A percentile compares a stretch with the other conserved stretches of the same genome.
Conservation (phyloP, 208 protist genomes). For the Acanthamoeba lenticulata region DNA sequence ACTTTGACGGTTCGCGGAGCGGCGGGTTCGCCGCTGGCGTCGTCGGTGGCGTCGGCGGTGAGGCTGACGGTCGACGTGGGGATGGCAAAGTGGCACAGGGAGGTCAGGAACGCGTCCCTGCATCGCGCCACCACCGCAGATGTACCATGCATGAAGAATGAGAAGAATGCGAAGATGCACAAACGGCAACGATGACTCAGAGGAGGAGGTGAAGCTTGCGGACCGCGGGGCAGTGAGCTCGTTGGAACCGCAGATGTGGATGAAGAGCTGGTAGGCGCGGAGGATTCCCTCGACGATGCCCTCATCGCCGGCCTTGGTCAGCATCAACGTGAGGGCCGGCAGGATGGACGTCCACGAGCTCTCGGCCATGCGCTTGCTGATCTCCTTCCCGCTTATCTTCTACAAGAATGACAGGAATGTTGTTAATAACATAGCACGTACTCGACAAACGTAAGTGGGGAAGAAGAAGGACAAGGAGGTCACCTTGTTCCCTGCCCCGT, state of each 20-base stretch:
- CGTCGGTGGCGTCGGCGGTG: background rate
- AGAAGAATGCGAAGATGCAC: background rate
- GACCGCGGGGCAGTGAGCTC: conserved; percentile 61
- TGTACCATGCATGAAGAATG: background rate
- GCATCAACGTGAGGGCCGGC: conserved; percentile 69
- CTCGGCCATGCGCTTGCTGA: conserved; percentile 73
- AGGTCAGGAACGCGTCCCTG: conserved; percentile 76
- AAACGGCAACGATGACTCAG: background rate
- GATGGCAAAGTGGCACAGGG: conserved; percentile 62
- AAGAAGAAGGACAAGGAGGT: background rate
- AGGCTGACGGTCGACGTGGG: background rate
- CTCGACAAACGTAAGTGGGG: background rate
- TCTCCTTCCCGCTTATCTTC: background rate
- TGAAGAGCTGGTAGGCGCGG: conserved; percentile 78
- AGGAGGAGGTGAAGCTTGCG: background rate
- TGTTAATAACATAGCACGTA: no score
- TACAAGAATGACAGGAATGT: no score
- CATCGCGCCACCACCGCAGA: background rate
- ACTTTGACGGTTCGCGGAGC: background rate
- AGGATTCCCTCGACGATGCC: conserved; percentile 72
- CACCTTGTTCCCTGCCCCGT: background rate
- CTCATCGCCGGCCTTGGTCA: conserved; percentile 73
- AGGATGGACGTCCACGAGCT: conserved; percentile 72
- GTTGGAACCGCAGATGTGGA: conserved; percentile 76
- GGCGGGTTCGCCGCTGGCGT: background rate